phyloP scores from a whole-genome alignment of 192 early-diverging fungal genomes.

The Dispira parvispora region DNA sequence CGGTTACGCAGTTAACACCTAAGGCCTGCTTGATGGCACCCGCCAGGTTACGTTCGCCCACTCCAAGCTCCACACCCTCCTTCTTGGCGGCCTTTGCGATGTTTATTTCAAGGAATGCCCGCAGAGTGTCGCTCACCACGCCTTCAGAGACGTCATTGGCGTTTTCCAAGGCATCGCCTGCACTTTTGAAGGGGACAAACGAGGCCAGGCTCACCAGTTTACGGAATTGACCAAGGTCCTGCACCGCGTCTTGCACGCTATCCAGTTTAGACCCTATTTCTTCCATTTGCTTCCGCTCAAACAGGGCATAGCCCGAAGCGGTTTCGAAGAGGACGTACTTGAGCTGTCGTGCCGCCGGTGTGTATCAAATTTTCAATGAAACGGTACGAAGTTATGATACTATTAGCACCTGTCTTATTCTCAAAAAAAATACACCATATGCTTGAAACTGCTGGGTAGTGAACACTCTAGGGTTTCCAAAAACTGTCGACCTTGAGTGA shows the following conservation, averaged over 20 bases:
- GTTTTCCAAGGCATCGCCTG: conserved; percentile 95
- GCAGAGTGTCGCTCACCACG: conserved; percentile 71
- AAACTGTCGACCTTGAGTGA: no score
- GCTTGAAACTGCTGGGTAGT: no score
- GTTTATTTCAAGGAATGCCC: conserved; percentile 91
- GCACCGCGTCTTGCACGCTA: conserved; percentile 64
- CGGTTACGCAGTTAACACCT: conserved; percentile 58
- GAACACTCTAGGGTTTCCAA: no score
- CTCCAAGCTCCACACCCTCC: conserved; percentile 59
- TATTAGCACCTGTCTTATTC: no score
- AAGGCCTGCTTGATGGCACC: conserved; percentile 43
- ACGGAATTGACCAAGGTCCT: conserved; percentile 78
- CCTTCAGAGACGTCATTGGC: conserved; percentile 97
- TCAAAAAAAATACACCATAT: no score
- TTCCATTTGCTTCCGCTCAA: conserved; percentile 83
- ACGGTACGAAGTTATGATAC: no score
- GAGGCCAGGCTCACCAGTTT: conserved; percentile 84
- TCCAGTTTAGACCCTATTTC: conserved; percentile 89
- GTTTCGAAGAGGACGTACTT: conserved; percentile 81
- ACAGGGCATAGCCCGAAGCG: conserved; percentile 91
- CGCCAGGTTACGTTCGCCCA: conserved; percentile 72
- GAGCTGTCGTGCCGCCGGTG: conserved; percentile 13
- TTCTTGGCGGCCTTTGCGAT: conserved; percentile 68
- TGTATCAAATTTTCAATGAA: no score
- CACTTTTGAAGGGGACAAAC: conserved; percentile 93